phyloP scores from a whole-genome alignment of 768 basidiomycete species.

The Mycena pura region DNA sequence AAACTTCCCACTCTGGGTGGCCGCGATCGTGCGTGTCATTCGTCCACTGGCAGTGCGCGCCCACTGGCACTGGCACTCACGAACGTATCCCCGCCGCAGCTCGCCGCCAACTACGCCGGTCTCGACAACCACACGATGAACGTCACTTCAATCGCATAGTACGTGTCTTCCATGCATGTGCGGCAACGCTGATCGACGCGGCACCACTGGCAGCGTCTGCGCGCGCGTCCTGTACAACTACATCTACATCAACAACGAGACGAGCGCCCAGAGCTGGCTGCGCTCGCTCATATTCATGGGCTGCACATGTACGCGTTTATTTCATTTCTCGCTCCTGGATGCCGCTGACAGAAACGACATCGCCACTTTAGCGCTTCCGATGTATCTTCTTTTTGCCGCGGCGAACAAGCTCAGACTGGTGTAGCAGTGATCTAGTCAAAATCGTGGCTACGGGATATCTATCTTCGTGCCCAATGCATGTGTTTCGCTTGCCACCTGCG shows the following conservation, averaged over 20 bases:
- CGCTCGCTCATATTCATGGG: slow-evolving; percentile 13
- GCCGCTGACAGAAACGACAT: slow-evolving; percentile 28
- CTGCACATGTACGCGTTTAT: not conserved
- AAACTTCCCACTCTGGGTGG: slow-evolving; percentile 36
- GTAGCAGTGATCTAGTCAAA: not conserved
- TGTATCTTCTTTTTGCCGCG: slow-evolving; percentile 12
- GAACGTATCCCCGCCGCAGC: not conserved
- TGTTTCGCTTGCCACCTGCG: no score
- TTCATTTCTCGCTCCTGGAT: not conserved
- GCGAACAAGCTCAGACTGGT: slow-evolving; percentile 11
- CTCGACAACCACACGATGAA: slow-evolving; percentile 32
- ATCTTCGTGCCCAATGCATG: no score
- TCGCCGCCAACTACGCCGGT: slow-evolving; percentile 32
- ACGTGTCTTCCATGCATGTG: slow-evolving; percentile 7
- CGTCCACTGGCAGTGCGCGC: no score
- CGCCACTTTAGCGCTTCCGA: slow-evolving; percentile 1
- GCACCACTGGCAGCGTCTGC: slow-evolving; percentile 24
- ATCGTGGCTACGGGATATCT: no score
- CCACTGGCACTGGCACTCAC: no score
- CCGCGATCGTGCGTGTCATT: slow-evolving; percentile 29
- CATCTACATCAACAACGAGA: slow-evolving; percentile 37
- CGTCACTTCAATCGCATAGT: slow-evolving; percentile 36
- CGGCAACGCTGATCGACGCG: slow-evolving; percentile 14
- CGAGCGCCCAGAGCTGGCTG: slow-evolving; percentile 11
- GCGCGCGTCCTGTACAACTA: slow-evolving; percentile 37